Evolutionary conservation across 1,284 basidiomycete species (phyloP).

Genomic region (Ceratobasidium sp.): DNA sequence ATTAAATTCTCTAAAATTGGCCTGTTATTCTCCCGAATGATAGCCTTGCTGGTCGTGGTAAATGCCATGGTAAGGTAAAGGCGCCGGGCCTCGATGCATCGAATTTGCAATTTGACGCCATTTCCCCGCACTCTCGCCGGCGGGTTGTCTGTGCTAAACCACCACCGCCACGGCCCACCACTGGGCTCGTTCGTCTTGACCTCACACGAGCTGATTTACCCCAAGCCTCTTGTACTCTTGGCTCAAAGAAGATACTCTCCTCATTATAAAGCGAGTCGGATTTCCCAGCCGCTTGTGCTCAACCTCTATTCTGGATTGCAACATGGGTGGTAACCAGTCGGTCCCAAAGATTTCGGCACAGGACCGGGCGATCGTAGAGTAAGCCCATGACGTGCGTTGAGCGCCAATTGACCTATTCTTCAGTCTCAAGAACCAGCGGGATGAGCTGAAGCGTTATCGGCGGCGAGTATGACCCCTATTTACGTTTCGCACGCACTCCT

Average conservation of each 20-base stretch:
- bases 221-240: background rate
- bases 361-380: slow-evolving; percentile 95
- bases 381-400: slow-evolving; percentile 49
- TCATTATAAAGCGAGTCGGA: no score
- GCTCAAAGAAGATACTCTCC: no score
- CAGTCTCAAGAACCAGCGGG: slow-evolving; percentile 93
- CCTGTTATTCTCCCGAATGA: no score
- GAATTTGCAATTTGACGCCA: background rate
- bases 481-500: slow-evolving; percentile 12
- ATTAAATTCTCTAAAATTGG: no score
- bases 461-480: slow-evolving; percentile 69
- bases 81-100: background rate
- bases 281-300: no score
- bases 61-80: no score
- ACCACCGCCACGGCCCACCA: background rate
- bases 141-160: background rate
- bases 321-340: slow-evolving; percentile 63
- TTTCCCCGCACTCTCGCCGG: background rate
- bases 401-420: background rate
- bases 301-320: background rate
- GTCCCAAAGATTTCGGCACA: slow-evolving; percentile 90
- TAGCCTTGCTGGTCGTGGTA: no score
- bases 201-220: background rate
- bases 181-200: background rate
- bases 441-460: slow-evolving; percentile 95